phyloP scores from a whole-genome alignment of 1,284 basidiomycete species.

The Ganoderma boninense region DNA sequence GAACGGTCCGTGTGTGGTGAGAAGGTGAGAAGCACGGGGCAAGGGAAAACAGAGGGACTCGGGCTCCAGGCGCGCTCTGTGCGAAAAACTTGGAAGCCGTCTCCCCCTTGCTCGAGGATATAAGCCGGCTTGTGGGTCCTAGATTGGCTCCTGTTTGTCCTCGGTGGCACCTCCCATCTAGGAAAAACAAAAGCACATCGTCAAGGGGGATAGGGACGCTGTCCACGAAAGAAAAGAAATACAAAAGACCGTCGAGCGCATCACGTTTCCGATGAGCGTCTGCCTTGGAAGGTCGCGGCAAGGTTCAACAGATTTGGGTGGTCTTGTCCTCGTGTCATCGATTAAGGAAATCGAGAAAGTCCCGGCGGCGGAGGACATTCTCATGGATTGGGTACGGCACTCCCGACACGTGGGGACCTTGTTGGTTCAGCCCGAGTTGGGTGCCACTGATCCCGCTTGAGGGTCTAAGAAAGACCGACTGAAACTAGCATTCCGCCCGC shows the following conservation, averaged over 20 bases:
- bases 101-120: conserved; percentile 6
- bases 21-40: conserved; percentile 19
- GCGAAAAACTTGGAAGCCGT: background rate
- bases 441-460: background rate
- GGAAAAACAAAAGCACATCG: conserved; percentile 23
- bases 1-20: conserved; percentile 26
- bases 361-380: background rate
- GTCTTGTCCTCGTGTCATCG: conserved; percentile 16
- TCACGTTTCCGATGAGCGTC: conserved; percentile 8
- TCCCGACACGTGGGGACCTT: background rate
- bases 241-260: conserved; percentile 13
- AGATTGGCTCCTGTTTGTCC: background rate
- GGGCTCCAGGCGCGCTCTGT: conserved; percentile 18
- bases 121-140: conserved; percentile 29
- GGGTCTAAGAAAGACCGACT: background rate
- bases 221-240: conserved; percentile 1
- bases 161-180: background rate
- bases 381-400: background rate
- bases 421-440: background rate
- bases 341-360: background rate
- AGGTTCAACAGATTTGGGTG: conserved; percentile 17
- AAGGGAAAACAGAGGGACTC: conserved; percentile 14
- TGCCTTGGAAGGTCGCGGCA: background rate
- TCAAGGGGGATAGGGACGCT: conserved; percentile 13
- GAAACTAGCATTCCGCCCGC: background rate